These are phyloP conservation scores for Fraxinus excelsior DNA, from an alignment of 257 asterid species.

Conservation along the genomic window DNA sequence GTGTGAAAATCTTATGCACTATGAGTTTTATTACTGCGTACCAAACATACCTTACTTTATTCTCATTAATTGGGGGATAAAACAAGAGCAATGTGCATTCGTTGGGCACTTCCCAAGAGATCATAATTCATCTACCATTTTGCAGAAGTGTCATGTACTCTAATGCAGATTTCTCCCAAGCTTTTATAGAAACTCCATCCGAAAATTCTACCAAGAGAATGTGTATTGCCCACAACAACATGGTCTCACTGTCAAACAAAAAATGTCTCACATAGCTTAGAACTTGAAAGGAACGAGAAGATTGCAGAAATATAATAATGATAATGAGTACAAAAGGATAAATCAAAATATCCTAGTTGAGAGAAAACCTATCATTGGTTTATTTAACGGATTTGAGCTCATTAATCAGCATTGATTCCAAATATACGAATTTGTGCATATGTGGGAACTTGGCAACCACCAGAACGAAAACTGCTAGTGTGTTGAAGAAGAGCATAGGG, in stretches of 20 bases:
- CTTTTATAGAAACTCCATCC: neutral
- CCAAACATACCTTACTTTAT: neutral
- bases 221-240: neutral
- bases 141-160: neutral
- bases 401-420: conserved; percentile 83
- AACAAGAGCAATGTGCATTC: neutral
- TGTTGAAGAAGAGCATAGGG: conserved; percentile 85
- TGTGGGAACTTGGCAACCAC: conserved; percentile 92
- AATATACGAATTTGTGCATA: conserved; percentile 95
- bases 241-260: neutral
- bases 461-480: conserved; percentile 74
- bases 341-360: neutral
- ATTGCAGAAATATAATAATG: neutral
- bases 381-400: conserved; percentile 26
- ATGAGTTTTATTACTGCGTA: neutral
- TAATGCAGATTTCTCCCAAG: neutral
- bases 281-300: neutral
- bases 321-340: neutral
- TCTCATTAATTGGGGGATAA: neutral
- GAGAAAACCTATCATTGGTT: neutral
- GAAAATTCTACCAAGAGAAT: neutral
- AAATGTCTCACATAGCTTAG: neutral
- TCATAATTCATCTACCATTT: neutral
- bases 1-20: neutral
- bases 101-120: neutral